A percentile compares a stretch with the other conserved stretches of the same genome.
phyloP scores from a whole-genome alignment of 139 green algal genomes.

The Chlorella vulgaris region DNA sequence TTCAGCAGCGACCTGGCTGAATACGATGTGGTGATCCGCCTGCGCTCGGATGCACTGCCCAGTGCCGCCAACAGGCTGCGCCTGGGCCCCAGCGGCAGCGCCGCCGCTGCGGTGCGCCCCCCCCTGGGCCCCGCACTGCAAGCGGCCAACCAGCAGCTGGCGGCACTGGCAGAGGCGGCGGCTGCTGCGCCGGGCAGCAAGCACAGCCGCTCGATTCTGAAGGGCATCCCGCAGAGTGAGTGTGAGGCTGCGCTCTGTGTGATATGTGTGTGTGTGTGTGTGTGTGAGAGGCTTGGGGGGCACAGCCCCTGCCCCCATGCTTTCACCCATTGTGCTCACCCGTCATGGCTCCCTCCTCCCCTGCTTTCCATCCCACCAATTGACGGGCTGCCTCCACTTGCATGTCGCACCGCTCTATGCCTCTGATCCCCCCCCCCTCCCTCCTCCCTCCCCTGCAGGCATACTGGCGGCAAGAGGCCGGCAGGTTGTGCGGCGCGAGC shows the following conservation, averaged over 20 bases:
- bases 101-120: not conserved
- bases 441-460: conserved; percentile 14
- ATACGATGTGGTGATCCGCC: conserved; percentile 67
- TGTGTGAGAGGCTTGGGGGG: not conserved
- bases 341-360: no score
- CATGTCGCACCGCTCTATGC: not conserved
- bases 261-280: not conserved
- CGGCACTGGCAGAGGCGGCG: not conserved
- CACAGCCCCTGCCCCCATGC: no score
- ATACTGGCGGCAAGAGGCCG: conserved; percentile 47
- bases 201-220: conserved; percentile 37
- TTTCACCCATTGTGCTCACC: no score
- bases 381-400: not conserved
- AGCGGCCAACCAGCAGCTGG: conserved; percentile 8
- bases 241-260: not conserved
- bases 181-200: conserved; percentile 1
- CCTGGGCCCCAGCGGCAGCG: not conserved
- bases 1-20: conserved; percentile 50
- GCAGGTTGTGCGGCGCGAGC: conserved; percentile 57
- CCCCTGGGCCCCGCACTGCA: conserved; percentile 11
- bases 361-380: not conserved
- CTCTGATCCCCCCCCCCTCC: no score
- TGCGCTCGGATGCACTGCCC: conserved; percentile 69
- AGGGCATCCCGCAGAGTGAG: conserved; percentile 42
- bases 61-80: not conserved